Base-by-base conservation (phyloP, 2,329 filamentous ascomycete genomes). In the Diaporthe australafricana region DNA sequence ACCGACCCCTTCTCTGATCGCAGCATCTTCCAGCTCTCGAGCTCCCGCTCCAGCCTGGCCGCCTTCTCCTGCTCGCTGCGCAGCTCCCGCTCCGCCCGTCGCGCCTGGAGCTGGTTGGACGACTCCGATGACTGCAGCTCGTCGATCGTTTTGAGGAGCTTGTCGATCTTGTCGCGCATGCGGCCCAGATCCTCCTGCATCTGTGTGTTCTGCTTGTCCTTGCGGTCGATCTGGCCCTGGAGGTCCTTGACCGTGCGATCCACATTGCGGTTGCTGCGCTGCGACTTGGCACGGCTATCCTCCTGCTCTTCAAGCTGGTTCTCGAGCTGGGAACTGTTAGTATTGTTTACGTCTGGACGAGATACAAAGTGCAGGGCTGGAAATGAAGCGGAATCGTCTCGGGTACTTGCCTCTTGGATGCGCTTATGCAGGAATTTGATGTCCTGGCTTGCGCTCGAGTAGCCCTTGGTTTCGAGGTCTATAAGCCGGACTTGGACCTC, bases 401-500 rank as follows among this genome's bases (percentile, higher is more conserved):
- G 57, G 20, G 32, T 66, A 75, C 90, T 88, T 87, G 97, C 95
- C 89, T 98, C 96, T 85, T 98, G 95, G 75, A 99, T 94, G 65
- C 96, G 91, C 79, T 95, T 96, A 83, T 98, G 94, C 78, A 98
- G 84, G 85, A 98, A 98, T 79, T 96, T 93, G 76, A 98, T 94
- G 82, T 98, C 96, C 78, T 98, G 94, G 81, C 95, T 98, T 30
- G 94, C 94, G 75, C 92, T 97, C 25, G 95, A 96, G 83, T 97
- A 98, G 68, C 95, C 95, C 86, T 98, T 98, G 53, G 96, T 98
- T 84, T 99, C 96, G 11, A 98, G 87, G 80, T 98, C 96, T 67
- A 99, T 92, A 70, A 97, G 90, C 79, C 91, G 91, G 68, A 98
- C 89, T 82, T 98, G 96, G 32, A 96, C 87, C 81, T 99, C 96